These are phyloP conservation scores for Tylopilus sp. DNA, from an alignment of 1,284 basidiomycete genomes.

Conservation along the genomic window DNA sequence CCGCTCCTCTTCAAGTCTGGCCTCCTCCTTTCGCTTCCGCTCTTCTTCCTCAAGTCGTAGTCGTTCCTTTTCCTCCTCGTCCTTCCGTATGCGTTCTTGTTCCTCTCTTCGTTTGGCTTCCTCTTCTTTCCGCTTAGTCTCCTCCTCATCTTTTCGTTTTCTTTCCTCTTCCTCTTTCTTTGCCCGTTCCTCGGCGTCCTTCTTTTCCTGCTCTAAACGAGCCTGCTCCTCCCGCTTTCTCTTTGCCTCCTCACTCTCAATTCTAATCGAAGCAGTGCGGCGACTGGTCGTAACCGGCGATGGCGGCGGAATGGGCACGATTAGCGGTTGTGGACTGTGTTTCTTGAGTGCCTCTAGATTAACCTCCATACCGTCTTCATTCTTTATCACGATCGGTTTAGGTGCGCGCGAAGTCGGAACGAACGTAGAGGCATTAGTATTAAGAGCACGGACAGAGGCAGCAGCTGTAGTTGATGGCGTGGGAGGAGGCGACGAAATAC, in stretches of 20 bases:
- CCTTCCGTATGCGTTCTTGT: conserved; percentile 37
- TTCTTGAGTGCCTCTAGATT: conserved; percentile 51
- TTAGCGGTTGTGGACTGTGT: conserved; percentile 39
- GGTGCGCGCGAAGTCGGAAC: conserved; percentile 42
- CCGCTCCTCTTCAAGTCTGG: conserved; percentile 37
- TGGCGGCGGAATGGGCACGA: conserved; percentile 42
- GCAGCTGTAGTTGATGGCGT: conserved; percentile 53
- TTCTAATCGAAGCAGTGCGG: conserved; percentile 39
- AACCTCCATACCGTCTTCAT: conserved; percentile 54
- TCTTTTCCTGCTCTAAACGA: conserved; percentile 40
- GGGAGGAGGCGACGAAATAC: conserved; percentile 61
- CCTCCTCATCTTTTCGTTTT: conserved; percentile 38
- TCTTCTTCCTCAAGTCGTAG: conserved; percentile 39
- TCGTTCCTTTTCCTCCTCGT: conserved; percentile 37
- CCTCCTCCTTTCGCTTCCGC: conserved; percentile 38
- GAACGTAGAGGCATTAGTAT: conserved; percentile 58
- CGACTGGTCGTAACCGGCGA: conserved; percentile 35
- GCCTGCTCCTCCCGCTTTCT: conserved; percentile 51
- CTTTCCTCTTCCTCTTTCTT: conserved; percentile 34
- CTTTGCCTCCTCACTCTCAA: conserved; percentile 57
- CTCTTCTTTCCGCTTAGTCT: conserved; percentile 33
- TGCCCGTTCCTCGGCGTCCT: conserved; percentile 34
- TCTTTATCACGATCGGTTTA: conserved; percentile 39
- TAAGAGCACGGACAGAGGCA: conserved; percentile 44
- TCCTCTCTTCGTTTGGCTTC: conserved; percentile 34